Evolutionary conservation across 1,284 basidiomycete genomes (phyloP).

Genomic region (Rugosomyces carneus): DNA sequence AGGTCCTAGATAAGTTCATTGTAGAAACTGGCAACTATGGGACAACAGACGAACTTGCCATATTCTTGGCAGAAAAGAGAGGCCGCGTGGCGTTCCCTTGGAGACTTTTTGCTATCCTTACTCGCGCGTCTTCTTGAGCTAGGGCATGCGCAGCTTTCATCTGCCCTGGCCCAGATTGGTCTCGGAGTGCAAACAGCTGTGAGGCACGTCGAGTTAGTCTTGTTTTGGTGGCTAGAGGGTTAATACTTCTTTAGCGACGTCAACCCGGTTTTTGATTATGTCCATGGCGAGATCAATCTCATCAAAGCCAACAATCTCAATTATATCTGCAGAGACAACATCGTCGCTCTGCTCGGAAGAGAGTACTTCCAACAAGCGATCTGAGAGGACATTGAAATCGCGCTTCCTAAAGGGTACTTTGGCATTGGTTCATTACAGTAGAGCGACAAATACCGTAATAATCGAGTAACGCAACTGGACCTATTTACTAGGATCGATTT

Average conservation of each 20-base stretch:
- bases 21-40: not conserved
- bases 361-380: conserved; percentile 26
- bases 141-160: conserved; percentile 26
- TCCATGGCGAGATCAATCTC: conserved; percentile 67
- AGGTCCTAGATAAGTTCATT: conserved; percentile 35
- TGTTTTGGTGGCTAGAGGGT: conserved; percentile 10
- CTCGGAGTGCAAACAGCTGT: conserved; percentile 5
- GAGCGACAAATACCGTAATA: conserved; percentile 16
- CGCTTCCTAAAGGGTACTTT: conserved; percentile 19
- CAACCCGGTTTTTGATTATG: conserved; percentile 43
- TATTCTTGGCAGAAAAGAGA: conserved; percentile 39
- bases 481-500: not conserved
- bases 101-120: conserved; percentile 62
- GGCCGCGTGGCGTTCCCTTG: conserved; percentile 64
- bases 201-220: conserved; percentile 8
- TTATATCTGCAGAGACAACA: conserved; percentile 73
- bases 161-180: not conserved
- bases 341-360: conserved; percentile 43
- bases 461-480: conserved; percentile 9
- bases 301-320: conserved; percentile 85
- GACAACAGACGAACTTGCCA: conserved; percentile 9
- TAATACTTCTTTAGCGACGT: conserved; percentile 37
- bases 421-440: not conserved
- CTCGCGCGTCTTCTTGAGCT: conserved; percentile 50
- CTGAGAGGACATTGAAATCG: conserved; percentile 21